phyloP scores from a whole-genome alignment of 2,329 filamentous ascomycete genomes.

The Ophiocordyceps unilateralis region DNA sequence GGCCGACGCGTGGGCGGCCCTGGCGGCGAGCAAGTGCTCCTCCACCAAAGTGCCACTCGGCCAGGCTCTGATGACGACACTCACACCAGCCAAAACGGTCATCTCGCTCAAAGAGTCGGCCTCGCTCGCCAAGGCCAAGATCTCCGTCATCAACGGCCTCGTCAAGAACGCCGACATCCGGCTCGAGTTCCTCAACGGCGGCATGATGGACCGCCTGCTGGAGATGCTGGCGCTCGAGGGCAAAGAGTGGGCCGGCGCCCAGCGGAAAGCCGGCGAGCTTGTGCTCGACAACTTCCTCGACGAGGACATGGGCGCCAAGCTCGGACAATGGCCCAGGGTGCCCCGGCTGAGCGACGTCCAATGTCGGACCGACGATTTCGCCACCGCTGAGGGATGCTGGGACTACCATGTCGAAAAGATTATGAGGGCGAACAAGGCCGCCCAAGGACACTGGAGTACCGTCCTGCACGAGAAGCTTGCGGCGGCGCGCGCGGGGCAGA shows the following conservation, averaged over 20 bases:
- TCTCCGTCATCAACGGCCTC: conserved; percentile 37
- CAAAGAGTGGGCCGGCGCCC: conserved; percentile 30
- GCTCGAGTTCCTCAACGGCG: conserved; percentile 33
- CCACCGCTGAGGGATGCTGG: conserved; percentile 36
- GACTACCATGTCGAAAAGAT: conserved; percentile 31
- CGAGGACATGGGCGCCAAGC: conserved; percentile 39
- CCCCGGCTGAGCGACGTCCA: conserved; percentile 15
- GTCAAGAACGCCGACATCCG: conserved; percentile 35
- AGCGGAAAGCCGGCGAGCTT: conserved; percentile 38
- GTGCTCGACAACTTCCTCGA: conserved; percentile 52
- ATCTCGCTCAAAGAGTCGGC: conserved; percentile 9
- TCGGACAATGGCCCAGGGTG: conserved; percentile 36
- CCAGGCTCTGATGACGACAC: conserved; percentile 22
- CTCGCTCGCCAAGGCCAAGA: conserved; percentile 18
- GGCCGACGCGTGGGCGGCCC: conserved; percentile 25
- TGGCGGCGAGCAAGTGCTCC: conserved; percentile 22
- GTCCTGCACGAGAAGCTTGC: conserved; percentile 20
- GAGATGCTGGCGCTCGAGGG: conserved; percentile 30
- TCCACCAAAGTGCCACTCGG: conserved; percentile 12
- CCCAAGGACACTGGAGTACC: conserved; percentile 27
- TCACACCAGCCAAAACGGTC: conserved; percentile 14
- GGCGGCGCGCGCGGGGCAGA: conserved; percentile 4
- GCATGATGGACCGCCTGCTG: conserved; percentile 37
- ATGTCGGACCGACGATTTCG: conserved; percentile 16
- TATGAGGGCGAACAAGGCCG: conserved; percentile 17